Evolutionary conservation across 495 filamentous ascomycete genomes (phyloP).

Genomic region (Penicillium alfredii): DNA sequence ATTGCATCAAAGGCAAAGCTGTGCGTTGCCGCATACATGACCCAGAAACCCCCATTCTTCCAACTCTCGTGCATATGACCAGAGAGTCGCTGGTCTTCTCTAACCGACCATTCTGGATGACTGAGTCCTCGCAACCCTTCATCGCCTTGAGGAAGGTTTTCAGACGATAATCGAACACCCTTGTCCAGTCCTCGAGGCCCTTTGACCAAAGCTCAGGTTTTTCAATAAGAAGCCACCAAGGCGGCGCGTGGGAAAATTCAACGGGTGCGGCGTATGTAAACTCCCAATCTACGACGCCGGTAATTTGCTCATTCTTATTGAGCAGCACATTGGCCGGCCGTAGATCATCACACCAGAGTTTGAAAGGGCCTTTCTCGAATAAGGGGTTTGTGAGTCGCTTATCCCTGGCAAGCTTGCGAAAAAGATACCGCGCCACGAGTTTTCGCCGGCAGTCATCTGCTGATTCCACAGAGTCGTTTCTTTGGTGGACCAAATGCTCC

Average conservation of each 20-base stretch:
- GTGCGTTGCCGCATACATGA: constrained; percentile 13
- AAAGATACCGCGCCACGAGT: constrained; percentile 35
- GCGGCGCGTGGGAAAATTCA: constrained; percentile 10
- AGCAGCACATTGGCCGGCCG: constrained; percentile 23
- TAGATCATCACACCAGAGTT: constrained; percentile 29
- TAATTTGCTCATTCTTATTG: constrained; percentile 4
- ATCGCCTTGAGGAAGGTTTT: constrained; percentile 15
- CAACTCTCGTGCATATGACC: constrained; percentile 12
- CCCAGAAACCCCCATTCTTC: constrained; percentile 17
- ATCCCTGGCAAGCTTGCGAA: constrained; percentile 24
- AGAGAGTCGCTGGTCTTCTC: constrained; percentile 11
- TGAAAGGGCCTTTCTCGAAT: constrained; percentile 18
- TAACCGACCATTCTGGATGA: constrained; percentile 1
- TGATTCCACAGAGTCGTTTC: constrained; percentile 30
- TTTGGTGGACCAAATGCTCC: constrained; percentile 34
- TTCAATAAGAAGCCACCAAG: constrained; percentile 12
- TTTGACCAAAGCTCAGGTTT: constrained; percentile 1
- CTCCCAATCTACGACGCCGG: constrained; percentile 10
- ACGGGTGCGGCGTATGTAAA: constrained; percentile 14
- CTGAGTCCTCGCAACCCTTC: constrained; percentile 8
- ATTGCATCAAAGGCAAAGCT: constrained; percentile 14
- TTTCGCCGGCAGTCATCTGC: constrained; percentile 37
- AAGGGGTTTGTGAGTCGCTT: constrained; percentile 7
- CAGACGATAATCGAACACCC: constrained; percentile 12
- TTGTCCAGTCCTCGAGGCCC: constrained; percentile 20